A percentile compares a stretch with the other conserved stretches of the same genome.
These are phyloP conservation scores for Echeveria elegans DNA, from an alignment of 164 flowering plant genomes.

Conservation along the genomic window DNA sequence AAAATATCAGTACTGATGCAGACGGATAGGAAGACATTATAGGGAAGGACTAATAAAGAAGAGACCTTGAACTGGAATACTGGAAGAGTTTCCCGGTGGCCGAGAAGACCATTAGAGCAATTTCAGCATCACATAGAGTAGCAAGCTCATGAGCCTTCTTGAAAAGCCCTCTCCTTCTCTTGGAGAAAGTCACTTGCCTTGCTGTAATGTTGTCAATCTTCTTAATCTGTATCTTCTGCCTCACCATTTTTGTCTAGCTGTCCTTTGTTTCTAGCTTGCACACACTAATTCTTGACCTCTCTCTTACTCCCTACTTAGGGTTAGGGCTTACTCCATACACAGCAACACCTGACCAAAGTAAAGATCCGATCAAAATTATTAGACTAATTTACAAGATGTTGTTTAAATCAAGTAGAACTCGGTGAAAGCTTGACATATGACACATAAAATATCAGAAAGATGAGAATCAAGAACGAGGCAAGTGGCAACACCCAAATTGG, in stretches of 20 bases:
- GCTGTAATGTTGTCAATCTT: slow-evolving; percentile 7
- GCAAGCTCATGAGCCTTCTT: slow-evolving; percentile 7
- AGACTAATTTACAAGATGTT: neutral
- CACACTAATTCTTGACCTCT: neutral
- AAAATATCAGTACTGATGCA: too few species aligned
- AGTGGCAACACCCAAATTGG: neutral
- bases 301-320: neutral
- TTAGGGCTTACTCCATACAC: neutral
- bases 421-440: neutral
- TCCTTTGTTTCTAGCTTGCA: neutral
- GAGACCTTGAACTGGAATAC: slow-evolving; percentile 5
- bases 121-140: slow-evolving; percentile 7
- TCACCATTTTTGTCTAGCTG: neutral
- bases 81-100: slow-evolving; percentile 1
- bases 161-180: slow-evolving; percentile 4
- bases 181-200: slow-evolving; percentile 4
- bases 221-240: slow-evolving; percentile 6
- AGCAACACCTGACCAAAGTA: neutral
- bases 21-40: too few species aligned
- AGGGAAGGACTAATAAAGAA: too few species aligned
- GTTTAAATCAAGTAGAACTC: neutral
- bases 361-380: neutral
- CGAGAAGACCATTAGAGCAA: slow-evolving; percentile 4
- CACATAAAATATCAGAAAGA: neutral
- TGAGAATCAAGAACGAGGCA: neutral